A percentile compares a stretch with the other conserved stretches of the same genome.
These are phyloP conservation scores for Colletotrichum sp. DNA, from an alignment of 2,329 filamentous ascomycete genomes.

Conservation along the genomic window DNA sequence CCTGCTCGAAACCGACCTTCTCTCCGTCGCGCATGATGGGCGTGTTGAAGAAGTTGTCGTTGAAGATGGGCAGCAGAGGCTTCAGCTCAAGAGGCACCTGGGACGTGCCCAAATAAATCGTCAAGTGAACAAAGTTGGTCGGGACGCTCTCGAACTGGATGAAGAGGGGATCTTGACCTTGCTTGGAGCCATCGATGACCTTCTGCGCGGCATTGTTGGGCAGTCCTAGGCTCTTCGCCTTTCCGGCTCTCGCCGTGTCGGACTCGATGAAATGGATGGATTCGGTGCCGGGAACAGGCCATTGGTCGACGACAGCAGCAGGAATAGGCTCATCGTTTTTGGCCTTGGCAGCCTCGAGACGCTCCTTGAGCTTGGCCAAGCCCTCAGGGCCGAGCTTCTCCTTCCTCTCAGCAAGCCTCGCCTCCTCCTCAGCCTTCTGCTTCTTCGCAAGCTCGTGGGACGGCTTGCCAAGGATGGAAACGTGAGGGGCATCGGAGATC, in stretches of 20 bases:
- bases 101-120: conserved; percentile 79
- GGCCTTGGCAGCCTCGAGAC: conserved; percentile 81
- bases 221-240: conserved; percentile 74
- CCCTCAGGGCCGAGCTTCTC: conserved; percentile 82
- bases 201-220: conserved; percentile 75
- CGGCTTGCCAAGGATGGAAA: conserved; percentile 88
- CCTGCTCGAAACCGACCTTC: conserved; percentile 85
- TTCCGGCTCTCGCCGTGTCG: conserved; percentile 80
- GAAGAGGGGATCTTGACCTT: conserved; percentile 75
- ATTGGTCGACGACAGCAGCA: conserved; percentile 77
- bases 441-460: conserved; percentile 80
- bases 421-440: conserved; percentile 82
- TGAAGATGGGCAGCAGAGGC: conserved; percentile 83
- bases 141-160: conserved; percentile 97
- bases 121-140: conserved; percentile 90
- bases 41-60: conserved; percentile 93
- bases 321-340: conserved; percentile 92
- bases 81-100: conserved; percentile 81
- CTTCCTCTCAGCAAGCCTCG: conserved; percentile 79
- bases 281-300: conserved; percentile 82
- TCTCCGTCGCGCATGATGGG: conserved; percentile 81
- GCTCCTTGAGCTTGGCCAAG: conserved; percentile 74
- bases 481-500: conserved; percentile 83
- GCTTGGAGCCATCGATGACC: conserved; percentile 72
- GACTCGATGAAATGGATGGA: conserved; percentile 96